Evolutionary conservation across 1,139 yeast genomes (phyloP), one percentile per base, ranked within the genome.

Genomic region (Suhomyces panamericanus): DNA sequence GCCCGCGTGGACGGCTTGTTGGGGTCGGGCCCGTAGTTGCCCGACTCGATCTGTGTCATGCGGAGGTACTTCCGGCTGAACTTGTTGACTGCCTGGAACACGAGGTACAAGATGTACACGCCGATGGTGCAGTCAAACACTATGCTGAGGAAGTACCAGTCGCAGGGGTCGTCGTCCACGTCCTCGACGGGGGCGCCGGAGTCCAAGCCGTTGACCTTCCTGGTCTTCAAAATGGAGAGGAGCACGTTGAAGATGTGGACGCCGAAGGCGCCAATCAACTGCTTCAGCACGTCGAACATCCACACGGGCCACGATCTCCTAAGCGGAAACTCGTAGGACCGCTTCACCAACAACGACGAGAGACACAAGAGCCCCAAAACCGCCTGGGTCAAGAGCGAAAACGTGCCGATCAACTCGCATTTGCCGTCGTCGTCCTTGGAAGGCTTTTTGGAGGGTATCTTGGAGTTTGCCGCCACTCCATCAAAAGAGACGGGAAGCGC

Each of bases 111-210:
- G 3, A 91, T 77, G 20, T 95, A 95, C 2, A 90, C 95, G 0
- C 99, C 99, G n/a, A 91, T 76, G 0, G 99, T 93, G 37, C 98
- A 91, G 63, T 93, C 99, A 60, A 91, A 78, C 16, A 91, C 75
- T 35, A 91, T 80, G 58, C 87, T 93, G 44, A 93, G 71, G 58
- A 93, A 91, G 67, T 93, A 93, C 95, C 97, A 91, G 55, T 86
- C 89, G 59, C 95, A 87, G 8, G 91, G 91, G 54, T 85, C 76
- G 30, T 70, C 74, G 12, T 56, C 54, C 26, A 22, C 43, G 13
- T 42, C 48, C 20, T 41, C 49, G 6, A 43, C 52, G 26, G 45
- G 45, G 6, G n/a, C 16, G 16, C 13, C 28, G 10, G 41, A n/a
- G 8, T 30, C 39, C 24, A 24, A 16, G 2, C 32, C 35, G 12